These are phyloP conservation scores for Tulasnella sp. DNA, from an alignment of 768 basidiomycete genomes.

Conservation along the genomic window DNA sequence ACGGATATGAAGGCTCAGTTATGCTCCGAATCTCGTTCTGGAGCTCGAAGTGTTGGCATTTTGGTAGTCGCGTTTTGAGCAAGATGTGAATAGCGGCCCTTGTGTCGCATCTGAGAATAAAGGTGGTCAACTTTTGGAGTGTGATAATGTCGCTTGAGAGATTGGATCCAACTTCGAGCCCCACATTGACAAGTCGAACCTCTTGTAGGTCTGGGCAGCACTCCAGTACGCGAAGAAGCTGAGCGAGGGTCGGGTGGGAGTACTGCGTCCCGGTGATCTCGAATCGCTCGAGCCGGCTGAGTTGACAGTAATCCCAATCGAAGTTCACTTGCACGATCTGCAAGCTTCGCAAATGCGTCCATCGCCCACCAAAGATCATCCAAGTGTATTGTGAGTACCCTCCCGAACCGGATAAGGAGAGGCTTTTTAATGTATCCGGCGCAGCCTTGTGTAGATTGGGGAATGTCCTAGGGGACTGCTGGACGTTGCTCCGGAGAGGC, in stretches of 20 bases:
- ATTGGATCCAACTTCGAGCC: background rate
- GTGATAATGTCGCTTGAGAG: background rate
- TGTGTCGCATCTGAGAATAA: background rate
- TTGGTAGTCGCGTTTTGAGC: background rate
- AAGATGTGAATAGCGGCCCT: background rate
- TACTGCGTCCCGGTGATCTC: background rate
- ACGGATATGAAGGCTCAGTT: background rate
- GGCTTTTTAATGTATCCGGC: background rate
- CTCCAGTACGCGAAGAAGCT: background rate
- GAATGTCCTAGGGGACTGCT: background rate
- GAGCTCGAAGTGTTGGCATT: background rate
- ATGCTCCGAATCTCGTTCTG: background rate
- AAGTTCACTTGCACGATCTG: background rate
- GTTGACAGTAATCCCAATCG: background rate
- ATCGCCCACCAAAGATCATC: background rate
- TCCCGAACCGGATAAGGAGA: background rate
- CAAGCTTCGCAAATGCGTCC: background rate
- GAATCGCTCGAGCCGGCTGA: background rate
- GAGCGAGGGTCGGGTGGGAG: background rate
- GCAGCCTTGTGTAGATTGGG: background rate
- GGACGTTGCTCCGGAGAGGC: background rate
- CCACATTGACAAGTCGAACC: background rate
- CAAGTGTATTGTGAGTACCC: background rate
- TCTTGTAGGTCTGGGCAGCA: background rate
- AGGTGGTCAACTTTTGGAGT: background rate